A percentile compares a stretch with the other conserved stretches of the same genome.
Evolutionary conservation across 352 stramenopile genomes (phyloP).

Genomic region (Aphanomyces stellatus): DNA sequence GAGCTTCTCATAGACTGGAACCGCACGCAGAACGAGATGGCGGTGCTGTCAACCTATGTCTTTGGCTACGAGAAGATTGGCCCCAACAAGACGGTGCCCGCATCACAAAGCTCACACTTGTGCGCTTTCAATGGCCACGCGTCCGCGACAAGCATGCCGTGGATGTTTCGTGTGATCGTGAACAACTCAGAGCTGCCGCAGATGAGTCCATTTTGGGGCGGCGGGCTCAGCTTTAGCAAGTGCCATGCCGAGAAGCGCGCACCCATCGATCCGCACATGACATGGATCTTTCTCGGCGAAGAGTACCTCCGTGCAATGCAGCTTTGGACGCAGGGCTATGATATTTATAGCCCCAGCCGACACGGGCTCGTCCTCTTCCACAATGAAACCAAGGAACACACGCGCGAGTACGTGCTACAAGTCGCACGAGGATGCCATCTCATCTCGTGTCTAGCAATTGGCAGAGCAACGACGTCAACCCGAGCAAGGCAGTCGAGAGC

Average conservation of each 20-base stretch:
- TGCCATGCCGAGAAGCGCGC: conserved; percentile 81
- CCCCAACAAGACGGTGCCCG: too few relatives aligned
- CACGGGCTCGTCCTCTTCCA: conserved; percentile 68
- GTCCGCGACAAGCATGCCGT: neutral
- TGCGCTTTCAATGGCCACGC: neutral
- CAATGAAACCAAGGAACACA: conserved; percentile 53
- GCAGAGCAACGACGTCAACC: too few relatives aligned
- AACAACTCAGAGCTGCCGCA: conserved; percentile 13
- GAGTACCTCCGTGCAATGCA: conserved; percentile 51
- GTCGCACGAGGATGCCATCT: too few relatives aligned
- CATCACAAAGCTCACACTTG: neutral
- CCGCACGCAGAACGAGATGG: too few relatives aligned
- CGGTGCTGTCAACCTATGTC: too few relatives aligned
- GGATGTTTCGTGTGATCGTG: neutral
- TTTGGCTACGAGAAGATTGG: neutral
- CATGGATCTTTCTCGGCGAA: conserved; percentile 79
- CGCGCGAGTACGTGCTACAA: neutral
- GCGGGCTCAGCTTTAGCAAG: conserved; percentile 50
- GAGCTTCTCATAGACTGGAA: conserved; percentile 5
- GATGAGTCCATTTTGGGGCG: conserved; percentile 4
- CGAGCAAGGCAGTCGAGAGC: conserved; percentile 39
- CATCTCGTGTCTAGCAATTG: too few relatives aligned
- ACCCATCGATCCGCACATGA: conserved; percentile 69
- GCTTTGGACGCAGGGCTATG: conserved; percentile 81
- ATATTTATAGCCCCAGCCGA: conserved; percentile 71